Evolutionary conservation across 257 asterid species (phyloP), one percentile per base, ranked within the genome.

Genomic region (Solanum arcanum): DNA sequence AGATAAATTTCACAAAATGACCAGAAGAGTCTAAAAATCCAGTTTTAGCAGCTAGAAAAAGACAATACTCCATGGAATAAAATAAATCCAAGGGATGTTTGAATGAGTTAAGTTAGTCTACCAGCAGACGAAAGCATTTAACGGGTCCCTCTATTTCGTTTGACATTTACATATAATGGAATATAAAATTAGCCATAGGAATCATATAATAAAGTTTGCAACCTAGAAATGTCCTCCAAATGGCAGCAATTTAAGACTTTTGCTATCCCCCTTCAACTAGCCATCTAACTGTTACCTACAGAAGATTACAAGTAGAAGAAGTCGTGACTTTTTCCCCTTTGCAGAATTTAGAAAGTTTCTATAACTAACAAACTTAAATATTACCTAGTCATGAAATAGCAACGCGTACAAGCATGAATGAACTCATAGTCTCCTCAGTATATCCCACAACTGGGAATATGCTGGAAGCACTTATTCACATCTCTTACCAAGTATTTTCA

Each of bases 221-320:
- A 93, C 92, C 94, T 90, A 78, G 88, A 87, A 56, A 83, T 84
- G 90, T 86, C 91, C 92, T 92, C 99, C 98, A 94, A 91, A 82
- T 96, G 99, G 98, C 97, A 94, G 92, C 91, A 87, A 35, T 77
- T 64, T 87, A 88, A 86, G 93, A 91, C 59, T 47, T 89, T 88
- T 47, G 49, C 89, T 84, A 33, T 90, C 90, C 87, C 87, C 89
- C 87, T 86, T 88, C 89, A 46, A 77, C 86, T 86, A 87, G 68
- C 91, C 87, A 56, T 77, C 89, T 82, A 86, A 41, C 69, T 88
- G 86, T 89, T 87, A 69, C 86, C 91, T 91, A 81, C 89, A 68
- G 15, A 86, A 86, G 60, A 89, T 77, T 86, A 89, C 98, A 94
- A 93, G 84, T 92, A 93, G 87, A 90, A 88, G 62, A 25, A 16